Evolutionary conservation across 768 basidiomycete species (phyloP).

Genomic region (Boletus reticuloceps): DNA sequence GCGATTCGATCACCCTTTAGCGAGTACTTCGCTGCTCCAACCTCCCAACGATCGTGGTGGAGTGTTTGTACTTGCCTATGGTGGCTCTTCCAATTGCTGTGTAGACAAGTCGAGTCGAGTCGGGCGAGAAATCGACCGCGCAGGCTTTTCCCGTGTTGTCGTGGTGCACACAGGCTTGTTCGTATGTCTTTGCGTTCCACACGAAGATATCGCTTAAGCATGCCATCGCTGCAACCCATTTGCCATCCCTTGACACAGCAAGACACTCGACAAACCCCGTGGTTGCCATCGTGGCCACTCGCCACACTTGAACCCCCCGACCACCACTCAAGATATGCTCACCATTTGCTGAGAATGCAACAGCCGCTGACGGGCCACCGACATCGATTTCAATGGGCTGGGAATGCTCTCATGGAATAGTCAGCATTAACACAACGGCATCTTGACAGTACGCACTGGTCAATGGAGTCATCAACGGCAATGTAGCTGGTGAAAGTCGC

Average conservation of each 20-base stretch:
- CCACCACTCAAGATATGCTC: too few species aligned
- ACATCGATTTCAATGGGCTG: too few species aligned
- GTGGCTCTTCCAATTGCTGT: neutral
- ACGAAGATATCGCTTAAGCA: neutral
- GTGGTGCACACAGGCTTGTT: neutral
- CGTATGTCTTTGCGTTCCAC: neutral
- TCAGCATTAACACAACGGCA: too few species aligned
- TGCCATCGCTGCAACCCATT: slow-evolving; percentile 1
- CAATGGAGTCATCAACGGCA: too few species aligned
- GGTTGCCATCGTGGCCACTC: neutral
- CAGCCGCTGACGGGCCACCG: too few species aligned
- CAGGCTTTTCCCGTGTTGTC: neutral
- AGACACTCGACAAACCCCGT: neutral
- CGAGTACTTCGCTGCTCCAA: neutral
- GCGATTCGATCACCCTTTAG: neutral
- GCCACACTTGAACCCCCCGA: neutral
- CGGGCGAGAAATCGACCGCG: slow-evolving; percentile 4
- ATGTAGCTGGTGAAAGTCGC: too few species aligned
- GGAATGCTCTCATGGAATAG: too few species aligned
- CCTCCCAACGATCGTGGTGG: neutral
- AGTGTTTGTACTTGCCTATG: neutral
- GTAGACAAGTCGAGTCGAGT: neutral
- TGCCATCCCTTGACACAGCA: neutral
- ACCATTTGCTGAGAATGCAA: too few species aligned
- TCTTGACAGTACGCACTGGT: too few species aligned